Conservation (phyloP, 164 flowering plant genomes). For the Buxus sempervirens region DNA sequence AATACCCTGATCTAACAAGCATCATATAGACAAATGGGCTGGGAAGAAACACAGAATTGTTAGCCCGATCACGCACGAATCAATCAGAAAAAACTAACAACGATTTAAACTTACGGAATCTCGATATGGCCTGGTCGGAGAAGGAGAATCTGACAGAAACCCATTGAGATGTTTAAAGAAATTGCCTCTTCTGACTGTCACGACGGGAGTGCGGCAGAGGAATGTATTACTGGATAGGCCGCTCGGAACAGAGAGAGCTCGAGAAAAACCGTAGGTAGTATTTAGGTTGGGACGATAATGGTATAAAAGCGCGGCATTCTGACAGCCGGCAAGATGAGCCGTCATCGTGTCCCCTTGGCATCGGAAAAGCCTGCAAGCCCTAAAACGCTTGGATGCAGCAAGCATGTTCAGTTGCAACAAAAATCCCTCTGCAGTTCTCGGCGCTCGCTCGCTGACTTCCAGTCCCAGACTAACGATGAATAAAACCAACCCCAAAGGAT, state of each 20-base stretch:
- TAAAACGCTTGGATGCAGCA: conserved; percentile 19
- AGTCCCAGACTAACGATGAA: too few species aligned
- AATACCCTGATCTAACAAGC: too few species aligned
- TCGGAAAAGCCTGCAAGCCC: conserved; percentile 10
- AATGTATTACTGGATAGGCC: not conserved
- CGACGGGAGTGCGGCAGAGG: not conserved
- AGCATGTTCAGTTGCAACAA: not conserved
- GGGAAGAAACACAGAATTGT: too few species aligned
- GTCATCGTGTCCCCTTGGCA: conserved; percentile 4
- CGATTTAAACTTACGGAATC: conserved; percentile 17
- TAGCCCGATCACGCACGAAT: too few species aligned
- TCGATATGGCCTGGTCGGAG: conserved; percentile 5
- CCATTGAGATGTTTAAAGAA: conserved; percentile 18
- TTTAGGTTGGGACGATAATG: conserved; percentile 1
- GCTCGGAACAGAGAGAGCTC: not conserved
- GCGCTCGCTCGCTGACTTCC: not conserved
- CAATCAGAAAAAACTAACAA: too few species aligned
- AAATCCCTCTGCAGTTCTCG: not conserved
- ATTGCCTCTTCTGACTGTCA: conserved; percentile 1
- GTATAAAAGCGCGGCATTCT: conserved; percentile 2
- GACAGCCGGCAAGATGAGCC: not conserved
- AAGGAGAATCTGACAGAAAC: conserved; percentile 23
- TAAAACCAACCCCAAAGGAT: too few species aligned
- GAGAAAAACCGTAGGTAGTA: not conserved
- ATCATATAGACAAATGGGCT: too few species aligned